These are phyloP conservation scores for Termitomyces sp. DNA, from an alignment of 768 basidiomycete species.

Conservation along the genomic window DNA sequence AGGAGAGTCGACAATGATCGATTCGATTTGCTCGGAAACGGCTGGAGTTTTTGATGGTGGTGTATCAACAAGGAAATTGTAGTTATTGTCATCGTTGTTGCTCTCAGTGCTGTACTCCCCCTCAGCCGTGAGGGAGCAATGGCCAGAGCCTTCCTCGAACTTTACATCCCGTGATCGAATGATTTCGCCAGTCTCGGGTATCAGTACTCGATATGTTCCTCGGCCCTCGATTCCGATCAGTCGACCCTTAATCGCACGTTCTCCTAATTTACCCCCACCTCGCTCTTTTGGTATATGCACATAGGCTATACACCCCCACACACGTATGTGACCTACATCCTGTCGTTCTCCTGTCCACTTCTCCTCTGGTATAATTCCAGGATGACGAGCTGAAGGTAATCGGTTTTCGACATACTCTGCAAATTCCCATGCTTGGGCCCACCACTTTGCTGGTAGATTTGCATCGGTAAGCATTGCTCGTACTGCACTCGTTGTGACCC, in stretches of 20 bases:
- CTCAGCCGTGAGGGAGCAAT: conserved; percentile 7
- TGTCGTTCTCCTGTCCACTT: neutral
- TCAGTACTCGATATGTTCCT: conserved; percentile 8
- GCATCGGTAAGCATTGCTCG: conserved; percentile 3
- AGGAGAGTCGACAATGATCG: too few relatives aligned
- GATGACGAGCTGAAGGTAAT: conserved; percentile 3
- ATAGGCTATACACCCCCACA: neutral
- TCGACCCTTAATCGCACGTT: neutral
- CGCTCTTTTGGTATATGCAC: conserved; percentile 8
- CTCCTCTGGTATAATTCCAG: conserved; percentile 9
- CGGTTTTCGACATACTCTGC: conserved; percentile 3
- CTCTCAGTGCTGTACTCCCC: neutral
- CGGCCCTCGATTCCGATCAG: conserved; percentile 10
- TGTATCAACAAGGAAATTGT: too few relatives aligned
- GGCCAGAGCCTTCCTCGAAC: conserved; percentile 14
- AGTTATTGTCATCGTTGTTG: neutral
- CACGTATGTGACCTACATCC: neutral
- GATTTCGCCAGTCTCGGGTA: conserved; percentile 8
- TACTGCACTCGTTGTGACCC: neutral
- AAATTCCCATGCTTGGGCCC: conserved; percentile 8
- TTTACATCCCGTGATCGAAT: neutral
- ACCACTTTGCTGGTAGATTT: neutral
- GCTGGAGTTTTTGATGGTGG: too few relatives aligned
- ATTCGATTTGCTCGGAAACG: too few relatives aligned
- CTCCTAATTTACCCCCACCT: neutral